phyloP scores from a whole-genome alignment of 805 yeast species.

The Wickerhamomyces hampshirensis region DNA sequence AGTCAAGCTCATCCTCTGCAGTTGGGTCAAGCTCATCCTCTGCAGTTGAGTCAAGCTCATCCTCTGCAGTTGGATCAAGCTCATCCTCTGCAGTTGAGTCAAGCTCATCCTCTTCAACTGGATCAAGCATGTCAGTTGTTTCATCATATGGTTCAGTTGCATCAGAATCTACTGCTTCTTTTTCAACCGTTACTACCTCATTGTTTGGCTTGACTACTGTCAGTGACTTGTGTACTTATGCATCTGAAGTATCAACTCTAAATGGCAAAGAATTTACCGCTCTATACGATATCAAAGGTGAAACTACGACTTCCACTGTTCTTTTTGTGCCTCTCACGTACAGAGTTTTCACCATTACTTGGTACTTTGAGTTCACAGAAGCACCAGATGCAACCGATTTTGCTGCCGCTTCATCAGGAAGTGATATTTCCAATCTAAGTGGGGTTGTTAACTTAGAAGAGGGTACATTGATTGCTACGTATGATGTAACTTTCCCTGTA shows the following conservation, averaged over 20 bases:
- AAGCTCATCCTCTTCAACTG: neutral
- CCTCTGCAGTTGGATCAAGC: conserved; percentile 1
- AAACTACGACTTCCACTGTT: conserved; percentile 1
- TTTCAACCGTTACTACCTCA: conserved; percentile 1
- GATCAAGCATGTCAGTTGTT: conserved; percentile 1
- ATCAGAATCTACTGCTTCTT: neutral
- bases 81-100: conserved; percentile 1
- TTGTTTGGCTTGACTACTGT: neutral
- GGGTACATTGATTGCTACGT: conserved; percentile 11
- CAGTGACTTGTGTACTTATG: conserved; percentile 4
- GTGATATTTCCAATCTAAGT: conserved; percentile 2
- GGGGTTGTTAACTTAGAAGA: conserved; percentile 16
- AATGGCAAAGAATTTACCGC: conserved; percentile 7
- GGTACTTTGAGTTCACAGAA: conserved; percentile 15
- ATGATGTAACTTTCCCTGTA: conserved; percentile 4
- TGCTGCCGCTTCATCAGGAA: conserved; percentile 6
- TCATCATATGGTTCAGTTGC: conserved; percentile 1
- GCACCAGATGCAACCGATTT: conserved; percentile 11
- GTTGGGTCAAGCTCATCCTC: conserved; percentile 1
- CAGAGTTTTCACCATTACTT: conserved; percentile 11
- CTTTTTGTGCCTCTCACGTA: neutral
- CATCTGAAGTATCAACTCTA: conserved; percentile 2
- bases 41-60: neutral
- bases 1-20: conserved; percentile 1
- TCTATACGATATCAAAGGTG: conserved; percentile 6